A percentile compares a stretch with the other conserved stretches of the same genome.
phyloP scores from a whole-genome alignment of 2,329 filamentous ascomycete species.

The Sarocladium kiliense region DNA sequence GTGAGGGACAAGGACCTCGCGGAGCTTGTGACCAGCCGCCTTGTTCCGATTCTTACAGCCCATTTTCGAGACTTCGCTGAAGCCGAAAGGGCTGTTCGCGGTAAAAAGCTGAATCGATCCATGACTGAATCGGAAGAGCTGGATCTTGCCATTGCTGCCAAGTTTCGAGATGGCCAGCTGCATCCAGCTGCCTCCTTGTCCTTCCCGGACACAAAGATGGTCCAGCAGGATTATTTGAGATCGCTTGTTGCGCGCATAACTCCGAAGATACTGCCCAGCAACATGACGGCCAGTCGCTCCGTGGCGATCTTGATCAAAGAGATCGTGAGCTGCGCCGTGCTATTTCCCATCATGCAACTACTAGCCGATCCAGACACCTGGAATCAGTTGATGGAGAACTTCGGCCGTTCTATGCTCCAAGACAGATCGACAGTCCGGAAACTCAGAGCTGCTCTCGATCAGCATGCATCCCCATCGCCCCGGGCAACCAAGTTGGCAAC shows the following conservation, averaged over 20 bases:
- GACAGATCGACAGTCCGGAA: conserved; percentile 93
- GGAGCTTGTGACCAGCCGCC: conserved; percentile 71
- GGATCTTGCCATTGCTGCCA: conserved; percentile 90
- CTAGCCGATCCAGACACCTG: conserved; percentile 91
- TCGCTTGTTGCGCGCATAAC: conserved; percentile 67
- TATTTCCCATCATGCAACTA: conserved; percentile 74
- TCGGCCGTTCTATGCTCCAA: conserved; percentile 80
- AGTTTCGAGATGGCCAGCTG: conserved; percentile 82
- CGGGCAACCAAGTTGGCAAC: conserved; percentile 58
- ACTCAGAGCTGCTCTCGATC: conserved; percentile 83
- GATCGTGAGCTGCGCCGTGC: conserved; percentile 86
- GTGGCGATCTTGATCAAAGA: conserved; percentile 80
- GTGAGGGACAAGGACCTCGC: conserved; percentile 75
- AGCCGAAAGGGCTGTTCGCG: conserved; percentile 80
- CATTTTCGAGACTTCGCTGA: conserved; percentile 90
- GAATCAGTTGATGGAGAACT: conserved; percentile 94
- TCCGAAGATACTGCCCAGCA: conserved; percentile 67
- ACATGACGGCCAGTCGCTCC: conserved; percentile 71
- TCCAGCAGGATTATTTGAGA: conserved; percentile 86
- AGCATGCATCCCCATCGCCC: conserved; percentile 82
- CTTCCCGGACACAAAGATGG: conserved; percentile 75
- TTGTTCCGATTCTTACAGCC: conserved; percentile 82
- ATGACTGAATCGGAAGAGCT: conserved; percentile 96
- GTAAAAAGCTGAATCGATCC: conserved; percentile 79
- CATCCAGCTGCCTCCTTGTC: conserved; percentile 81